Evolutionary conservation across 352 stramenopile genomes (phyloP), one percentile per base, ranked within the genome.

Genomic region (Aphanomyces invadans): DNA sequence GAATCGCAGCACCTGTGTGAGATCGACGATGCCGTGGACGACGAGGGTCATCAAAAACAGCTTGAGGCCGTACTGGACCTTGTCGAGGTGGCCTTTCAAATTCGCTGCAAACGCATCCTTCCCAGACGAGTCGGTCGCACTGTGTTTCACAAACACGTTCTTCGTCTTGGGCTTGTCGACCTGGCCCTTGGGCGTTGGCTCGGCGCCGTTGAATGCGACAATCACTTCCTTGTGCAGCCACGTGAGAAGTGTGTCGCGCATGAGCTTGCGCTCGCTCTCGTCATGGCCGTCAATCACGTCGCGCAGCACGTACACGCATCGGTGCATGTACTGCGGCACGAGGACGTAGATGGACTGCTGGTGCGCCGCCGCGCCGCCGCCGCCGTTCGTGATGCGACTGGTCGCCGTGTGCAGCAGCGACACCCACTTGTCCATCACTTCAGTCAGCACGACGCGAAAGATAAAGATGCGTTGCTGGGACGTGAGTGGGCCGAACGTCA

Each of bases 381-480:
- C n/a, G n/a, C n/a, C n/a, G n/a, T n/a, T n/a, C n/a, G n/a, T n/a
- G n/a, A n/a, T n/a, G n/a, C n/a, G n/a, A n/a, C n/a, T n/a, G n/a
- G n/a, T 39, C 19, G 33, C 42, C n/a, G 25, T 19, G 11, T 56
- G 42, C 42, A 67, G n/a, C 21, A 67, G 12, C 21, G 82, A 81
- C 81, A 92, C 89, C 86, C 86, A 95, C 66, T 95, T 95, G 72
- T 95, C 84, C 86, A 95, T 92, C 3, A 83, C 79, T 66, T 95
- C 86, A 52, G 76, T 91, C 36, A 95, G 71, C 28, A 93, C 74
- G 23, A 83, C 86, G 51, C 86, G 76, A 19, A 95, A 79, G 53
- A 95, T 87, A 67, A 95, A 95, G 25, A 92, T 67, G n/a, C 60
- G 60, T 29, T 67, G 60, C 36, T 67, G 60, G 2, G 60, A 67